Base-by-base conservation (phyloP, 2,329 filamentous ascomycete species). In the Teratosphaeria epicoccoides region DNA sequence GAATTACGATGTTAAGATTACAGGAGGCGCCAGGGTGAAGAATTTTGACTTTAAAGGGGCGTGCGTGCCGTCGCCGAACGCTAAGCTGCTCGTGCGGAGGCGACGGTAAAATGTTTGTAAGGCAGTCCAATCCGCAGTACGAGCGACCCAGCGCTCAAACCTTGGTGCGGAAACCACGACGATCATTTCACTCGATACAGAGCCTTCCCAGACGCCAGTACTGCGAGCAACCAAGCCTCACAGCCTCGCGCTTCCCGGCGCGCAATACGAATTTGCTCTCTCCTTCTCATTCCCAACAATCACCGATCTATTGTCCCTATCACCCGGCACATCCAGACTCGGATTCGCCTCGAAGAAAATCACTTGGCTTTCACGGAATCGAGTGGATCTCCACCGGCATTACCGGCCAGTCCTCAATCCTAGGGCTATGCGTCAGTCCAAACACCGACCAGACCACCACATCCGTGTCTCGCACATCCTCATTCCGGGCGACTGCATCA, bases 281-380 rank as follows among this genome's bases (percentile, higher is more conserved):
- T 6, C 26, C 12, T 7, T 28, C 9, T 28, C 26, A 7, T 7
- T 7, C 26, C 9, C 12, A 7, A 28, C 26, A 7, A 28, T 10
- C 2, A 28, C 26, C 9, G 26, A 28, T 12, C 12, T 28, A 28
- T 2, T 3, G 26, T 28, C 26, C 26, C 26, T 10, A 7, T 28
- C 26, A 28, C 26, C 12, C 2, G 76, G 76, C 23, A 79, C 75
- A 64, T 79, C 76, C 48, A 79, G 70, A 4, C 72, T 71, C 0
- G 77, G 76, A 47, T 79, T 80, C 24, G 64, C 68, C 1, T 69
- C 70, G 56, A 79, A 80, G 68, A 80, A 79, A 57, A 79, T 76
- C 9, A 71, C 68, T n/a, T n/a, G n/a, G n/a, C n/a, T n/a, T n/a
- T 3, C 26, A 2, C 26, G 12, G 12, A 28, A 78, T 57, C 55